These are phyloP conservation scores for Eucalyptus pauciflora DNA, from an alignment of 345 rosid genomes.

Conservation along the genomic window DNA sequence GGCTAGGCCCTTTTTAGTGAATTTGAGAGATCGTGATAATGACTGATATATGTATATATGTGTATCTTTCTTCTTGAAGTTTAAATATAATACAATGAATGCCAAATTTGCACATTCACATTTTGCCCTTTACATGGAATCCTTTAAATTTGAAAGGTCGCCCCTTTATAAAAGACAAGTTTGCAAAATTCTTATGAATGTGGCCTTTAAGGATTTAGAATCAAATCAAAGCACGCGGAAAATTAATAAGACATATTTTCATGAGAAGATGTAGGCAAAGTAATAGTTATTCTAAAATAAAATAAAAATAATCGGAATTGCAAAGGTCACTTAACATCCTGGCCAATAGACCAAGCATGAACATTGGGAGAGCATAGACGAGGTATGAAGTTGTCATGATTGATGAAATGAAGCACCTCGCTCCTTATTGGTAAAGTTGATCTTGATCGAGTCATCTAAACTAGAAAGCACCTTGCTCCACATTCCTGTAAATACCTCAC, in stretches of 20 bases:
- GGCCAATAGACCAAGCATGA: not conserved
- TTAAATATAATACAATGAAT: fast-evolving
- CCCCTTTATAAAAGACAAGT: not conserved
- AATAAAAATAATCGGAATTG: too few species aligned
- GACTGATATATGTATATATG: fast-evolving
- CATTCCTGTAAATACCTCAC: not conserved
- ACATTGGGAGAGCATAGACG: not conserved
- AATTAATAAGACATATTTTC: not conserved
- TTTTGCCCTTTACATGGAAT: not conserved
- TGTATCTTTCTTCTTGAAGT: too few species aligned
- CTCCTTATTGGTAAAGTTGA: not conserved
- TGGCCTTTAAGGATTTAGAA: not conserved
- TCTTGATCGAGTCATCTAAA: not conserved
- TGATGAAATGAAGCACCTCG: not conserved
- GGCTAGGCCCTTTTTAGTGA: not conserved
- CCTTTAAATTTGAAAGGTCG: not conserved
- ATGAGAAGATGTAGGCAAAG: not conserved
- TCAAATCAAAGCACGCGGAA: not conserved
- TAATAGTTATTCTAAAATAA: not conserved
- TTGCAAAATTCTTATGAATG: not conserved
- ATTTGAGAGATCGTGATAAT: fast-evolving
- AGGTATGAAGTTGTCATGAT: not conserved
- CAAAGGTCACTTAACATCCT: not conserved
- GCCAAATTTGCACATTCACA: not conserved
- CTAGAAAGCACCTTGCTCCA: not conserved